Percentiles rank a stretch among this genome's conserved stretches.
These are phyloP conservation scores for Leccinum solheimii DNA, from an alignment of 1,284 basidiomycete species.

Conservation along the genomic window DNA sequence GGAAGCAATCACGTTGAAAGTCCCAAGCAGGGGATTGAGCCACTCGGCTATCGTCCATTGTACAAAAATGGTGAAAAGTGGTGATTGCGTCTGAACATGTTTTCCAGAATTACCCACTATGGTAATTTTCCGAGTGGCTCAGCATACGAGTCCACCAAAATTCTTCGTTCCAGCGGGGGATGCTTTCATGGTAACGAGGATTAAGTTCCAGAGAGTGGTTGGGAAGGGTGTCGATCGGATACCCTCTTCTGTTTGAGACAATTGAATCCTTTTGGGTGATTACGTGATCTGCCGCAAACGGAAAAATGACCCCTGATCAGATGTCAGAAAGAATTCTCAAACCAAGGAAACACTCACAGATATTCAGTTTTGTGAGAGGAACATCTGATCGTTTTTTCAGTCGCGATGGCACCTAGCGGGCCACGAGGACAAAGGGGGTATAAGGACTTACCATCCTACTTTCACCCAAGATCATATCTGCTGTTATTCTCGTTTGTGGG, in stretches of 20 bases:
- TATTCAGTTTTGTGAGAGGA: neutral
- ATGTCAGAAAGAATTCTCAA: no score
- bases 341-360: neutral
- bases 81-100: slow-evolving; percentile 28
- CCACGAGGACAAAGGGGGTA: no score
- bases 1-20: slow-evolving; percentile 22
- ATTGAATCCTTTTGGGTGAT: slow-evolving; percentile 2
- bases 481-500: neutral
- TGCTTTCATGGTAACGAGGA: slow-evolving; percentile 3
- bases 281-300: slow-evolving; percentile 7
- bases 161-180: neutral
- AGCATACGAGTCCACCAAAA: slow-evolving; percentile 1
- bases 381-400: neutral
- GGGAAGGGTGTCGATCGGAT: slow-evolving; percentile 1
- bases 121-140: slow-evolving; percentile 27
- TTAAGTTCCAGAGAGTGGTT: neutral
- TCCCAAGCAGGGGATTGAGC: slow-evolving; percentile 20
- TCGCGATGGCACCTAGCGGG: neutral
- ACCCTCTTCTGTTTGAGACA: slow-evolving; percentile 3
- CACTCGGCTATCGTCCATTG: slow-evolving; percentile 20
- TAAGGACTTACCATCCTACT: neutral
- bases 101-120: slow-evolving; percentile 24
- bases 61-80: slow-evolving; percentile 15
- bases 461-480: neutral
- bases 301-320: neutral